Evolutionary conservation across 139 green algal species (phyloP), one percentile per base, ranked within the genome.

Genomic region (Ostreobium quekettii): DNA sequence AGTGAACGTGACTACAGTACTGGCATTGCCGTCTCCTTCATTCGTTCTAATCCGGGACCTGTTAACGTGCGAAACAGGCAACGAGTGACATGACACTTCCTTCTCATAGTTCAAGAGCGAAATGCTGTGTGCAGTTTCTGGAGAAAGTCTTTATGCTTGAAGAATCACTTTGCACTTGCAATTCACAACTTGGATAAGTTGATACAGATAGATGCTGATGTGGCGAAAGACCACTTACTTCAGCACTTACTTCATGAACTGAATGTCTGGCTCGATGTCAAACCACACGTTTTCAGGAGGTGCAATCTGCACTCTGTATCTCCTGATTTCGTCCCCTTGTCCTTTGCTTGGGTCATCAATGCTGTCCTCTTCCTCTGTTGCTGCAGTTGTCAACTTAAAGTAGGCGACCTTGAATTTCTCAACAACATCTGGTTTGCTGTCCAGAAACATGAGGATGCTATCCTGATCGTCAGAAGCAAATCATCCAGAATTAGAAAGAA

Each of bases 211-310:
- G 30, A n/a, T 48, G 59, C 48, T 26, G 31, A 4, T n/a, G 22
- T n/a, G n/a, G n/a, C n/a, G n/a, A n/a, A n/a, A n/a, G n/a, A 56
- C 53, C n/a, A n/a, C n/a, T n/a, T n/a, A n/a, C n/a, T n/a, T n/a
- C n/a, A n/a, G n/a, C n/a, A n/a, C n/a, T 67, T 58, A 70, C 70
- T 60, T 47, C 35, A 29, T 59, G 33, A 75, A 69, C 24, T 31
- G 47, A 3, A 76, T 31, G 2, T 63, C 62, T 7, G 36, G 36
- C 48, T 71, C 35, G 2, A 76, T 32, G 31, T 31, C 1, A 1
- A 76, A 36, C 62, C 37, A 66, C 0, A 32, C 33, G 49, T 67
- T 63, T 1, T 58, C 1, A 1, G 71, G 62, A 11, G 71, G 71
- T 15, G 48, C 33, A 15, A 71, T 24, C n/a, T 22, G 35, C 22